Evolutionary conservation across 495 filamentous ascomycete species (phyloP).

Genomic region (Cenococcum geophilum): DNA sequence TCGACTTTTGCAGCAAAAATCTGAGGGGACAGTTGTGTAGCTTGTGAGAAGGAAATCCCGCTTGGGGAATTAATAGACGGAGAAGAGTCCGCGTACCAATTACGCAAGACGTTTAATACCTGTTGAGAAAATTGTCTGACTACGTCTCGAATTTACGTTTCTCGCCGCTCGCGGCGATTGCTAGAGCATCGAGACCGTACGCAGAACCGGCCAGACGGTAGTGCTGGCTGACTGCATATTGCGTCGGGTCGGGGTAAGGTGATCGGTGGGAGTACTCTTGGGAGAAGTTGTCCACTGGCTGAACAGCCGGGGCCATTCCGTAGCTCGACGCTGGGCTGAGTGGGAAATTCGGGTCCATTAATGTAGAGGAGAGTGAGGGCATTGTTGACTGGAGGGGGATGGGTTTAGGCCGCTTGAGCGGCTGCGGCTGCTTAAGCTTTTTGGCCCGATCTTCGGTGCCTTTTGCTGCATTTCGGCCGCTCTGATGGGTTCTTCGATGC

Average conservation of each 20-base stretch:
- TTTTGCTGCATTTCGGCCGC: constrained; percentile 32
- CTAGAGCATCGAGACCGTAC: constrained; percentile 31
- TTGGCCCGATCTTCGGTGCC: constrained; percentile 18
- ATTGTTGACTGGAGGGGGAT: constrained; percentile 17
- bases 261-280: constrained; percentile 18
- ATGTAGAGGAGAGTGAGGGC: constrained; percentile 11
- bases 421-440: constrained; percentile 22
- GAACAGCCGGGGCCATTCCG: constrained; percentile 19
- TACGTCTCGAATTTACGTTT: constrained; percentile 31
- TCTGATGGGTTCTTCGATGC: constrained; percentile 77
- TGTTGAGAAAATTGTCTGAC: not conserved
- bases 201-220: constrained; percentile 18
- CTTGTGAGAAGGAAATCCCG: not conserved
- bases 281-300: constrained; percentile 17
- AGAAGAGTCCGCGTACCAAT: not conserved
- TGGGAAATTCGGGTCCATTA: constrained; percentile 20
- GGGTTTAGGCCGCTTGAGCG: constrained; percentile 23
- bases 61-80: not conserved
- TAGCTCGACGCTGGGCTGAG: constrained; percentile 18
- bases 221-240: constrained; percentile 13
- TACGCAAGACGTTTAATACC: not conserved
- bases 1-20: not conserved
- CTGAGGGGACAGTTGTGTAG: not conserved
- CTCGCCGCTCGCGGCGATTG: constrained; percentile 30
- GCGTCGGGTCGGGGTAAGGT: constrained; percentile 20